Evolutionary conservation across 768 basidiomycete species (phyloP).

Genomic region (Leccinellum albellum): DNA sequence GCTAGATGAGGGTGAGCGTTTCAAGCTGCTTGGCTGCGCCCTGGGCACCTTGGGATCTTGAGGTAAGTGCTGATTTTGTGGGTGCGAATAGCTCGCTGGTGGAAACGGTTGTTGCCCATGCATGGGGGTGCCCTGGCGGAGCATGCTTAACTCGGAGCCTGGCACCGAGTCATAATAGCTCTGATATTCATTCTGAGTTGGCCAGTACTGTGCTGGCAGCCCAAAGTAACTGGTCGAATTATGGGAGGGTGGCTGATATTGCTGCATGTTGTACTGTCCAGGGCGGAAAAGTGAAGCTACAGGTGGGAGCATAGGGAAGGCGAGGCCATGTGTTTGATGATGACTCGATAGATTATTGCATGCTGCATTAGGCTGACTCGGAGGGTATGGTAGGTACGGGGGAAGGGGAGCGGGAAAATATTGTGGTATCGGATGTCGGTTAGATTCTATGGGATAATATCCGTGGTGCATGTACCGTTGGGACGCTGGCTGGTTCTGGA

Average conservation of each 20-base stretch:
- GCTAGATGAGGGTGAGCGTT: conserved; percentile 9
- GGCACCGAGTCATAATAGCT: conserved; percentile 45
- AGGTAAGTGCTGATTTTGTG: conserved; percentile 13
- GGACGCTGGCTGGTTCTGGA: conserved; percentile 30
- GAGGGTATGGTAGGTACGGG: conserved; percentile 34
- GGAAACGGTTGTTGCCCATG: conserved; percentile 34
- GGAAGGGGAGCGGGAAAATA: conserved; percentile 43
- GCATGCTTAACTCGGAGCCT: conserved; percentile 18
- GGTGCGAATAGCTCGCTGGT: conserved; percentile 28
- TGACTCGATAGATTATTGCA: conserved; percentile 25
- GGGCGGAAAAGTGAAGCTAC: conserved; percentile 17
- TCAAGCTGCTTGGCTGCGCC: conserved; percentile 12
- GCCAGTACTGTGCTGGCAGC: conserved; percentile 36
- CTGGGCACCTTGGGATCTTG: conserved; percentile 20
- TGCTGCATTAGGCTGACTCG: conserved; percentile 34
- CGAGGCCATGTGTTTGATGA: conserved; percentile 18
- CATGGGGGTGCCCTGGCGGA: conserved; percentile 25
- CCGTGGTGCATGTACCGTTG: conserved; percentile 33
- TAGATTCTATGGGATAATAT: conserved; percentile 34
- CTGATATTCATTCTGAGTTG: conserved; percentile 41
- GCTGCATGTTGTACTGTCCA: conserved; percentile 23
- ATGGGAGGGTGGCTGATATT: conserved; percentile 17
- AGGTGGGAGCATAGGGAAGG: conserved; percentile 22
- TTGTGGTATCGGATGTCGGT: conserved; percentile 38
- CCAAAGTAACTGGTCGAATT: conserved; percentile 33